Evolutionary conservation across 176 grass and related monocot genomes (phyloP).

Genomic region (Oryza meyeriana): DNA sequence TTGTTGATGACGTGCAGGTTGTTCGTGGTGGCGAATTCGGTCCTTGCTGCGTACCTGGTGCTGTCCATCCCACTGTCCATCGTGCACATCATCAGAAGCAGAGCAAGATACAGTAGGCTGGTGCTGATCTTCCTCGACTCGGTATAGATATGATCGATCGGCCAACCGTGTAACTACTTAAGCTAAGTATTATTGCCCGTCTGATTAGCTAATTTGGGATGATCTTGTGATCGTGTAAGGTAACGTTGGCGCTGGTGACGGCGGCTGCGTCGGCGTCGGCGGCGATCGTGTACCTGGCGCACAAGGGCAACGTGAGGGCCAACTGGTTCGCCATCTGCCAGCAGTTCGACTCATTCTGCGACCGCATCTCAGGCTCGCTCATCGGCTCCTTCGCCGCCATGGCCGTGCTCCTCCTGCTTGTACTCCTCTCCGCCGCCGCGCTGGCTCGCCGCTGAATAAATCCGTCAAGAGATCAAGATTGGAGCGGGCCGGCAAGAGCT

Average conservation of each 20-base stretch:
- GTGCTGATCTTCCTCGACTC: slow-evolving; percentile 48
- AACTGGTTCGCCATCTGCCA: slow-evolving; percentile 68
- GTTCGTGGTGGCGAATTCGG: slow-evolving; percentile 52
- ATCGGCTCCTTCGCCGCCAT: slow-evolving; percentile 50
- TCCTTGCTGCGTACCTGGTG: slow-evolving; percentile 45
- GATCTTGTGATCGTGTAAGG: slow-evolving; percentile 14
- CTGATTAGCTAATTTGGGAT: background rate
- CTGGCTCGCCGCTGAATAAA: slow-evolving; percentile 30
- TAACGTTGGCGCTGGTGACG: slow-evolving; percentile 49
- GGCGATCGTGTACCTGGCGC: slow-evolving; percentile 51
- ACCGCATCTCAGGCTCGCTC: slow-evolving; percentile 47
- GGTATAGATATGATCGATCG: background rate
- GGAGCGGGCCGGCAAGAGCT: too few species aligned
- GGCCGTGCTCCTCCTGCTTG: slow-evolving; percentile 37
- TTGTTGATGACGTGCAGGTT: slow-evolving; percentile 27
- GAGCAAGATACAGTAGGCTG: slow-evolving; percentile 33
- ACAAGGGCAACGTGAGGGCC: slow-evolving; percentile 51
- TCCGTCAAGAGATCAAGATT: too few species aligned
- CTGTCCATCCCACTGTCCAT: slow-evolving; percentile 49
- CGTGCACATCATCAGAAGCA: slow-evolving; percentile 49
- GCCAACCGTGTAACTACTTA: background rate
- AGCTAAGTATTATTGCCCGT: too few species aligned
- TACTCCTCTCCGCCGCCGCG: slow-evolving; percentile 42
- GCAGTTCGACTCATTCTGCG: slow-evolving; percentile 53
- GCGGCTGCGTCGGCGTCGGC: slow-evolving; percentile 34